Percentiles rank a stretch among this genome's conserved stretches.
Evolutionary conservation across 345 rosid genomes (phyloP).

Genomic region (Mallotus nudiflorus): DNA sequence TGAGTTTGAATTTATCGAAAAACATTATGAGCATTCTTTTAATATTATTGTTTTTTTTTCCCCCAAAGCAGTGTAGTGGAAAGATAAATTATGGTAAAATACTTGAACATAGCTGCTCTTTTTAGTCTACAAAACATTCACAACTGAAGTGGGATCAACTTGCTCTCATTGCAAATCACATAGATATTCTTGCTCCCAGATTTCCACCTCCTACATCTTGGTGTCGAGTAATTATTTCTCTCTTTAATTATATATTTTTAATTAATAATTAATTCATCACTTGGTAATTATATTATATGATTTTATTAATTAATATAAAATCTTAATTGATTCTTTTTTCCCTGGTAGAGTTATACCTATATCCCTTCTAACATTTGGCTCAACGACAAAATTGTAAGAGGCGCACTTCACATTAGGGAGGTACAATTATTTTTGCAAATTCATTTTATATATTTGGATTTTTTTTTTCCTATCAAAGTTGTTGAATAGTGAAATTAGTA

Average conservation of each 20-base stretch:
- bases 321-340: neutral
- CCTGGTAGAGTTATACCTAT: neutral
- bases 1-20: too few species aligned
- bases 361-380: neutral
- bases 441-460: neutral
- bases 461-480: neutral
- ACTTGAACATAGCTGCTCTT: conserved; percentile 31
- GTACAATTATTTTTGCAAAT: neutral
- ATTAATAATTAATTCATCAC: too few species aligned
- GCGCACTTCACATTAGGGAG: neutral
- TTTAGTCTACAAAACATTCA: conserved; percentile 10
- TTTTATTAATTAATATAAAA: too few species aligned
- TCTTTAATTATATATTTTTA: too few species aligned
- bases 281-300: too few species aligned
- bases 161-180: too few species aligned
- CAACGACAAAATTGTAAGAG: neutral
- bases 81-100: conserved; percentile 22
- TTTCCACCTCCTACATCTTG: neutral
- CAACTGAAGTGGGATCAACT: too few species aligned
- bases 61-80: conserved; percentile 28
- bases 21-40: too few species aligned
- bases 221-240: too few species aligned
- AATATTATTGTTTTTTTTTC: too few species aligned
- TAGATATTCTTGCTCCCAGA: conserved; percentile 7
- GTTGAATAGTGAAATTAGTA: too few species aligned